Base-by-base conservation (phyloP, 495 filamentous ascomycete genomes). In the Wilcoxina mikolae region DNA sequence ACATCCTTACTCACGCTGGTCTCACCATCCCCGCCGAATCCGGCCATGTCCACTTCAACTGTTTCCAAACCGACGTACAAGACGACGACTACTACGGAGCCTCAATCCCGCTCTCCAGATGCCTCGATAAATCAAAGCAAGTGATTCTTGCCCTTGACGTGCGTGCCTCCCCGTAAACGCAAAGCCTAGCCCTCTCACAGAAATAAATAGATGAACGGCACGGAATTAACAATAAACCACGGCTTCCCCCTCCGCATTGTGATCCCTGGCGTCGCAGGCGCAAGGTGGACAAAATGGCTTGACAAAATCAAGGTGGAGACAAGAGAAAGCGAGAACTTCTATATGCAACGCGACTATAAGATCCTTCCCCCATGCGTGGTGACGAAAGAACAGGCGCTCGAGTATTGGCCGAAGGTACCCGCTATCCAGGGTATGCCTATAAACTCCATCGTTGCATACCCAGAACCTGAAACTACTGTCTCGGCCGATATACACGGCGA, bases 41-140 rank as follows among this genome's bases (percentile, higher is more conserved):
- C 27, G 66, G 60, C 12, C 74, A 79, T 60, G 77, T 77, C 2
- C 71, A 71, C 0, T 81, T 81, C 59, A 72, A 74, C 2, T 79
- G 75, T 55, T 66, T 70, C 52, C 59, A 73, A 49, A 72, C 70
- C 3, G 62, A 66, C 17, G 72, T 70, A 48, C 73, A 80, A 62
- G 73, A 76, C 7, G 76, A 78, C 55, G 61, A 65, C 9, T 81
- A 71, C 68, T 81, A 80, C 55, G 78, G 76, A 10, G 69, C 70
- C 17, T 75, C 70, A 51, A 73, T 80, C 42, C 64, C 69, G 23
- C 61, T 82, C 10, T 60, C 62, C 3, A 68, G 76, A 35, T 75
- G 68, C 51, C 56, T 81, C 66, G 60, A 67, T 22, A 60, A 68
- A 5, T 68, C 71, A 18, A 69, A 68, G 24, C 74, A 74, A 29